Evolutionary conservation across 805 yeast genomes (phyloP).

Genomic region (Candida rishiriensis): DNA sequence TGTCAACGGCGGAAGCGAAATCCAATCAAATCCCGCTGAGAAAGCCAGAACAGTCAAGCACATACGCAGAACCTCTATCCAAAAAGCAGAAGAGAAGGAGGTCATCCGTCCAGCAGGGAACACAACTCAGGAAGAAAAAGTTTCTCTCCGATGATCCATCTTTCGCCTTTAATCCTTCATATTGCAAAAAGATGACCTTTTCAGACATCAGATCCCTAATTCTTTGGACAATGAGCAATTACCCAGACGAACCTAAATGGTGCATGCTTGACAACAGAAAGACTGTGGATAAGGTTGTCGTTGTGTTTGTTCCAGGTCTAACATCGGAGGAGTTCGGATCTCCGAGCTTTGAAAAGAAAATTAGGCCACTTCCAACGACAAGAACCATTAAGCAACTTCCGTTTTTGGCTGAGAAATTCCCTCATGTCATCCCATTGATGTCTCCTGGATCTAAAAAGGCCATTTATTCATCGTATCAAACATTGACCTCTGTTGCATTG

Average conservation of each 20-base stretch:
- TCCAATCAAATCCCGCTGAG: too few species aligned
- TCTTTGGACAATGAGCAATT: slow-evolving; percentile 37
- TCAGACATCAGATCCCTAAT: slow-evolving; percentile 45
- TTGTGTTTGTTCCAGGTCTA: slow-evolving; percentile 65
- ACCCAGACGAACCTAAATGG: slow-evolving; percentile 44
- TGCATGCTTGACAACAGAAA: slow-evolving; percentile 43
- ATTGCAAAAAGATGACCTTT: slow-evolving; percentile 27
- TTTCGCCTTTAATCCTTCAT: slow-evolving; percentile 11
- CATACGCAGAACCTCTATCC: neutral
- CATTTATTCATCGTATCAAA: slow-evolving; percentile 48
- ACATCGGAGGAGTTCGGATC: slow-evolving; percentile 40
- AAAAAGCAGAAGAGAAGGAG: slow-evolving; percentile 36
- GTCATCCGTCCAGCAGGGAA: slow-evolving; percentile 31
- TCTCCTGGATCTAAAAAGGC: slow-evolving; percentile 64
- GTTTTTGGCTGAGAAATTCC: slow-evolving; percentile 37
- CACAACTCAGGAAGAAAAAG: slow-evolving; percentile 29
- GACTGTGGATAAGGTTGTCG: slow-evolving; percentile 49
- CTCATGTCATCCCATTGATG: slow-evolving; percentile 41
- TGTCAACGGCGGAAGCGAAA: too few species aligned
- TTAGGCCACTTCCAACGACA: slow-evolving; percentile 9
- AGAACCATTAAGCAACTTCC: slow-evolving; percentile 19
- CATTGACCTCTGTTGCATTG: slow-evolving; percentile 54
- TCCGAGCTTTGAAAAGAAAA: slow-evolving; percentile 7
- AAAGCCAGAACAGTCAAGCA: too few species aligned
- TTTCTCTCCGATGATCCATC: slow-evolving; percentile 25